Percentiles rank a stretch among this genome's conserved stretches.
phyloP scores from a whole-genome alignment of 495 filamentous ascomycete genomes.

The Tetracladium setigerum region DNA sequence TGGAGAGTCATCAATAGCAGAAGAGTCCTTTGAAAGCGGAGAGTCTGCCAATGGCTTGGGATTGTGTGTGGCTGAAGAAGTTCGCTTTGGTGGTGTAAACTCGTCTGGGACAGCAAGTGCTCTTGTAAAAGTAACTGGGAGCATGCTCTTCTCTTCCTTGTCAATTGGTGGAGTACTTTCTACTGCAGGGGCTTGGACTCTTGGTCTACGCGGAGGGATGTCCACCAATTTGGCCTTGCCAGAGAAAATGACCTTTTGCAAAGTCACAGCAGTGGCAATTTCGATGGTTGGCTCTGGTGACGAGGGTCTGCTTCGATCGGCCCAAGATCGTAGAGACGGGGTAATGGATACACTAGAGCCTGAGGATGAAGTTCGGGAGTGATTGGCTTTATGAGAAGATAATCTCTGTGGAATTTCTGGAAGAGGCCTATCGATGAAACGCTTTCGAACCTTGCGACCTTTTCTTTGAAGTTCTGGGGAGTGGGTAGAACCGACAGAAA shows the following conservation, averaged over 20 bases:
- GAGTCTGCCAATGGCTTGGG: too few species aligned
- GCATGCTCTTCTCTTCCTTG: too few species aligned
- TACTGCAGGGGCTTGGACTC: too few species aligned
- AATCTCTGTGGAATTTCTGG: constrained; percentile 29
- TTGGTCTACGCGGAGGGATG: too few species aligned
- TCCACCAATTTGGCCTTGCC: background rate
- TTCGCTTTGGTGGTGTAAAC: too few species aligned
- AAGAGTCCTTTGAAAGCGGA: too few species aligned
- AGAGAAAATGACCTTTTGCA: constrained; percentile 29
- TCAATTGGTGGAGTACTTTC: too few species aligned
- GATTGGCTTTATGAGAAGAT: constrained; percentile 1
- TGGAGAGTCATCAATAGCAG: too few species aligned
- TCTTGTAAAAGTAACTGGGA: too few species aligned
- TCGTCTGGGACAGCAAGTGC: too few species aligned
- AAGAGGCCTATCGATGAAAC: constrained; percentile 30
- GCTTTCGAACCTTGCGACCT: too few species aligned
- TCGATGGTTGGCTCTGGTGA: constrained; percentile 23
- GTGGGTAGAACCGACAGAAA: background rate
- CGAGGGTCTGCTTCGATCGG: constrained; percentile 30
- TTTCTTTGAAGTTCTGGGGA: background rate
- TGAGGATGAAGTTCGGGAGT: constrained; percentile 18
- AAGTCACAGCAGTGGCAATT: constrained; percentile 24
- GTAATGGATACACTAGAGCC: constrained; percentile 26
- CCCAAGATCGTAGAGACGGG: constrained; percentile 30
- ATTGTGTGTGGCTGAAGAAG: too few species aligned